Evolutionary conservation across 805 yeast genomes (phyloP), one percentile per base, ranked within the genome.

Genomic region (Priceomyces carsonii): DNA sequence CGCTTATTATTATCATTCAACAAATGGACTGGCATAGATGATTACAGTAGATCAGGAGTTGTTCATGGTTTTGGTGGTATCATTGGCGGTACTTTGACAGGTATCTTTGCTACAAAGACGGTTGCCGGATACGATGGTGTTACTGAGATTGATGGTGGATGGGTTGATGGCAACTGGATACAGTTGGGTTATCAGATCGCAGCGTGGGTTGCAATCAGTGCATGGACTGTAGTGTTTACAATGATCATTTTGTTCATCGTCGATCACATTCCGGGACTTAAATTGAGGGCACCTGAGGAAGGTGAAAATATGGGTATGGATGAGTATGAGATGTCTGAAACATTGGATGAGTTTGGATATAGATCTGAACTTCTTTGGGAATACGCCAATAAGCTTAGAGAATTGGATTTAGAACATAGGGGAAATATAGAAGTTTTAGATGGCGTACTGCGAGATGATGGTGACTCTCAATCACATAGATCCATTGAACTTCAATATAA

Each of bases 301-400:
- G 75, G 59, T 15, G 80, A 75, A 51, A 69, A 63, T 26, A 59
- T 69, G 66, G 80, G 80, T 20, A 64, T 74, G 64, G 80, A 75
- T 47, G 45, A 61, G 33, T 63, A 47, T 33, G 79, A 75, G 45
- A 70, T 74, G 74, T 69, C 69, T n/a, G 80, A 75, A 39, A 58
- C 64, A 36, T 48, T 60, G 18, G 75, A 69, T 44, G 66, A 61
- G 40, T 53, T 56, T 30, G 59, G 60, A 13, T 67, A 54, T 39
- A 61, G 63, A 24, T 58, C 52, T 18, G 52, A 39, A 18, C 50
- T 55, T 31, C 56, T 57, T 45, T 30, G 33, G 14, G 36, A 36
- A 15, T 51, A 60, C 37, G 57, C 56, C 15, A 28, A 35, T 15
- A 38, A 32, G 22, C 43, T 50, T 20, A 42, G 53, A 36, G 36